Base-by-base conservation (phyloP, 2,329 filamentous ascomycete genomes). In the Lachnellula cervina region DNA sequence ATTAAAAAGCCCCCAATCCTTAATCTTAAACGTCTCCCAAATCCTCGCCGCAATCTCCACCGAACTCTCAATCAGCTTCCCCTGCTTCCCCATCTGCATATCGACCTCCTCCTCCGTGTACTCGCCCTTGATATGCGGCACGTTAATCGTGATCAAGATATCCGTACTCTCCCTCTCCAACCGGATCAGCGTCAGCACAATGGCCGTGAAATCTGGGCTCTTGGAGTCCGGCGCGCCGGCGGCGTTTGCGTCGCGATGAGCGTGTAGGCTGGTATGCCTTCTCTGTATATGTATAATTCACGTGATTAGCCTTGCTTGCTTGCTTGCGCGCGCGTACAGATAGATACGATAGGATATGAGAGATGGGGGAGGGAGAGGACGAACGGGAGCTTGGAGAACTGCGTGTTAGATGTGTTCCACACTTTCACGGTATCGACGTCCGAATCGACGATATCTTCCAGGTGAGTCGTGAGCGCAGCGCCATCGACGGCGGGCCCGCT, bases 131-230 rank as follows among this genome's bases (percentile, higher is more conserved):
- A 90, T 86, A 68, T 94, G 87, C 28, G 92, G 93, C 48, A 96
- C 88, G 72, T 96, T 97, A 68, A 96, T 83, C 42, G 89, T 89
- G 59, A 96, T 83, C 47, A 96, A 76, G 40, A 97, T 75, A 72
- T 97, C 93, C 1, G 92, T 93, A 55, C 77, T 78, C 68, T 91
- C 80, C 65, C 82, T 80, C 71, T 86, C 86, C 47, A 97, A 77
- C 16, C 93, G 80, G 55, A 97, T 74, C 42, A 97, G 77, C 16
- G 90, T 83, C 62, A 96, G 78, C 62, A 92, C 82, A 57, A 94
- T 86, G 43, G 83, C 88, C 7, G 89, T 89, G 71, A 88, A 88
- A 46, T 77, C 75, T 0, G 74, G 72, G 59, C 69, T 71, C 49
- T 70, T 69, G 51, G 69, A 66, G 6, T 62, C 63, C 57, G 73